phyloP scores from a whole-genome alignment of 352 stramenopile genomes.

The Phytophthora fragariaefolia region DNA sequence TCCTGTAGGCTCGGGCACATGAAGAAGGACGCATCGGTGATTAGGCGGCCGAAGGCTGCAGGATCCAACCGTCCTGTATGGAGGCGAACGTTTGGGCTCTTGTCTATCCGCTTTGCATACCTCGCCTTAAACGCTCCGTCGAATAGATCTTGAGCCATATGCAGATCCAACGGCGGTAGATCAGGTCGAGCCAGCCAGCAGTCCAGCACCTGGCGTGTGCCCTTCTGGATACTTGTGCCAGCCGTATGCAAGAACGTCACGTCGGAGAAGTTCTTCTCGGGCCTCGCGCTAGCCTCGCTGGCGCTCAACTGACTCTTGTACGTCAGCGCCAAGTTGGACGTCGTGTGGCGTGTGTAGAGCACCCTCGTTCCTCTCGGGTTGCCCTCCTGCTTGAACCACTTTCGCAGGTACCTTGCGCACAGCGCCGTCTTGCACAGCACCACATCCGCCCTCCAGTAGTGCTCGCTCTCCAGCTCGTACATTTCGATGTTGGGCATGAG shows the following conservation, averaged over 20 bases:
- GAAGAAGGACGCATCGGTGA: slow-evolving; percentile 50
- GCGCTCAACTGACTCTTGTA: slow-evolving; percentile 27
- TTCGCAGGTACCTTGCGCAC: slow-evolving; percentile 43
- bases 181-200: slow-evolving; percentile 46
- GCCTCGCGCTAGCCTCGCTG: slow-evolving; percentile 13
- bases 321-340: slow-evolving; percentile 48
- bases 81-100: slow-evolving; percentile 40
- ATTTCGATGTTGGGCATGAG: slow-evolving; percentile 72
- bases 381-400: slow-evolving; percentile 68
- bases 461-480: slow-evolving; percentile 55
- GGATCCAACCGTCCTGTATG: slow-evolving; percentile 44
- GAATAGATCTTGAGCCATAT: slow-evolving; percentile 46
- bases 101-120: slow-evolving; percentile 33
- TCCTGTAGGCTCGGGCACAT: slow-evolving; percentile 62
- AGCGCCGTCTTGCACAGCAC: slow-evolving; percentile 61
- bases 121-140: slow-evolving; percentile 31
- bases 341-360: slow-evolving; percentile 71
- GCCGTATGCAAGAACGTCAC: slow-evolving; percentile 54
- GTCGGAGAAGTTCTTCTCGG: slow-evolving; percentile 47
- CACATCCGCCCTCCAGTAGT: slow-evolving; percentile 54
- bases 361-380: slow-evolving; percentile 58
- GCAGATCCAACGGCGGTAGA: slow-evolving; percentile 43
- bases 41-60: slow-evolving; percentile 44
- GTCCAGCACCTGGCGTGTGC: slow-evolving; percentile 46
- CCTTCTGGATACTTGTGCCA: slow-evolving; percentile 56